These are phyloP conservation scores for Tricholoma saponaceum DNA, from an alignment of 768 basidiomycete species.

Conservation along the genomic window DNA sequence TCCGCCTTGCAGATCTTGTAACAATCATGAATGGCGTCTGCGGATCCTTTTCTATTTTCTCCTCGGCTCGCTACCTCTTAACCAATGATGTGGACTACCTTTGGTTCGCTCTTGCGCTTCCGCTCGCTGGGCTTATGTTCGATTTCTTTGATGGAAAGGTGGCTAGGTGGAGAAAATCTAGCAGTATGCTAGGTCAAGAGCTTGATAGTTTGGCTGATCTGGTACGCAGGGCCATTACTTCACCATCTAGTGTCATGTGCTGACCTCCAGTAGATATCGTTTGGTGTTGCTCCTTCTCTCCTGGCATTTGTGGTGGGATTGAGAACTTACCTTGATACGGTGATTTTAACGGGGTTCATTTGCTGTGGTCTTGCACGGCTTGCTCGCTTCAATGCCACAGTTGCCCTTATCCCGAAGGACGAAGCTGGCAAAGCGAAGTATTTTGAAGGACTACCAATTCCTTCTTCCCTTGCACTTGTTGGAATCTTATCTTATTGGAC, in stretches of 20 bases:
- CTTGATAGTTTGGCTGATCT: slow-evolving; percentile 95
- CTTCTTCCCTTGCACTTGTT: slow-evolving; percentile 81
- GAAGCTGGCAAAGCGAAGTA: slow-evolving; percentile 83
- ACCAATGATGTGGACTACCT: slow-evolving; percentile 77
- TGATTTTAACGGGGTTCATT: slow-evolving; percentile 84
- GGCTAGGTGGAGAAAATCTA: slow-evolving; percentile 94
- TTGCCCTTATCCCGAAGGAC: slow-evolving; percentile 90
- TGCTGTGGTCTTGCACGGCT: slow-evolving; percentile 96
- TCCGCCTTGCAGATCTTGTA: slow-evolving; percentile 95
- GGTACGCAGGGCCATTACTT: slow-evolving; percentile 41
- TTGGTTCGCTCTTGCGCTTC: slow-evolving; percentile 84
- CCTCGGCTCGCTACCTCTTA: slow-evolving; percentile 83
- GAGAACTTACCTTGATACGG: slow-evolving; percentile 86
- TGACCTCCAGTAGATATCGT: slow-evolving; percentile 69
- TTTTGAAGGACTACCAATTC: slow-evolving; percentile 98
- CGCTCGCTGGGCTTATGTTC: slow-evolving; percentile 93
- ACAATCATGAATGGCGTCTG: slow-evolving; percentile 99
- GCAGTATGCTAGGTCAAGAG: slow-evolving; percentile 95
- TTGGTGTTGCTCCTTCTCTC: slow-evolving; percentile 95
- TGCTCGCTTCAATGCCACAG: slow-evolving; percentile 98
- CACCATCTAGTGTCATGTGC: slow-evolving; percentile 1
- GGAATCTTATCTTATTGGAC: slow-evolving; percentile 78
- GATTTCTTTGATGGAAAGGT: slow-evolving; percentile 98
- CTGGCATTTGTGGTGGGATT: slow-evolving; percentile 89
- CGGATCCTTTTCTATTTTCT: slow-evolving; percentile 93